Conservation (phyloP, 225 moss, liverwort and hornwort species). For the Marchantia paleacea region DNA sequence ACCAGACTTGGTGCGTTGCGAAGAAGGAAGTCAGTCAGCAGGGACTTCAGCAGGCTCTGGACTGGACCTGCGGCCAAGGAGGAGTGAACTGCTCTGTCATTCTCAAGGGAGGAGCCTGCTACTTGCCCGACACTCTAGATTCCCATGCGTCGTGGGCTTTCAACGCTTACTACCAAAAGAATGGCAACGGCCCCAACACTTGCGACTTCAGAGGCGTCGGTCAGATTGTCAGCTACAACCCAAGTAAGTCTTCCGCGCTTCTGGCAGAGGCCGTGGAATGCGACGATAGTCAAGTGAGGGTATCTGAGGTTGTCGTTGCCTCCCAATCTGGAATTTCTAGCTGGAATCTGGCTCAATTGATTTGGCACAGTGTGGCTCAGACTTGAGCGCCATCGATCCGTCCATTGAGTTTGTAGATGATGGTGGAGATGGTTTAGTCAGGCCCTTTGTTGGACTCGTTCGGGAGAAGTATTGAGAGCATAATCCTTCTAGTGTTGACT, state of each 20-base stretch:
- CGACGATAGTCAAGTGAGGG: too few species aligned
- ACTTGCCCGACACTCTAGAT: constrained; percentile 33
- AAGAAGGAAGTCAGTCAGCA: constrained; percentile 23
- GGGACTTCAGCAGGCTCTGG: constrained; percentile 39
- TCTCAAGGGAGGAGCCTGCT: constrained; percentile 34
- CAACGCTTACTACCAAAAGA: constrained; percentile 51
- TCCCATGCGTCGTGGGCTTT: constrained; percentile 56
- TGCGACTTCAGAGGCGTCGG: constrained; percentile 38
- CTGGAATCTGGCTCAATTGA: too few species aligned
- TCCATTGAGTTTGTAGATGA: too few species aligned
- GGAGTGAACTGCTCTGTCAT: constrained; percentile 46
- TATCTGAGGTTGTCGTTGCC: too few species aligned
- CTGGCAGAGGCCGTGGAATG: too few species aligned
- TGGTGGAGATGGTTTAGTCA: too few species aligned
- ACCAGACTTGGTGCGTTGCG: constrained; percentile 57
- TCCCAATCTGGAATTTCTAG: too few species aligned
- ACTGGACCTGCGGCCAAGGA: constrained; percentile 56
- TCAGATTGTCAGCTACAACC: constrained; percentile 33
- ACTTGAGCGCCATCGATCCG: too few species aligned
- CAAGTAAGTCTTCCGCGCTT: constrained; percentile 30
- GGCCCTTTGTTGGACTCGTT: too few species aligned
- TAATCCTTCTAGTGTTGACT: too few species aligned
- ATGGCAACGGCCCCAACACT: constrained; percentile 22
- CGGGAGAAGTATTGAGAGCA: too few species aligned
- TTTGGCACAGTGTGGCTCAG: too few species aligned